Percentiles rank a stretch among this genome's conserved stretches.
Conservation (phyloP, 306 rosid species). For the Cucurbita maxima region DNA sequence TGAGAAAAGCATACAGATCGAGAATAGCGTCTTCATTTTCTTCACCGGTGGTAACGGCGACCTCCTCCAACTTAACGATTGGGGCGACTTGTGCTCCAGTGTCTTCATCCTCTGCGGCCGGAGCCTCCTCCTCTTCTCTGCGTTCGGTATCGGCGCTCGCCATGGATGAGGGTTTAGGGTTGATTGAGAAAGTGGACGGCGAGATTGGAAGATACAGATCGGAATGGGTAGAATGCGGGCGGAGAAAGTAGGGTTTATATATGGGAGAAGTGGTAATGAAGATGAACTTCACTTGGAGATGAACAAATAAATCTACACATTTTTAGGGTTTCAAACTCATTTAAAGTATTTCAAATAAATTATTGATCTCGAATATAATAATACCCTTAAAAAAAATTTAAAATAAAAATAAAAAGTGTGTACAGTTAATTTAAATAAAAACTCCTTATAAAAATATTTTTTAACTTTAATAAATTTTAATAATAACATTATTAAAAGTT, state of each 20-base stretch:
- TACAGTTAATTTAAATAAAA: no score
- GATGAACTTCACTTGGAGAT: not conserved
- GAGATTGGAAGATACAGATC: not conserved
- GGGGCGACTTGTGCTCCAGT: constrained; percentile 97
- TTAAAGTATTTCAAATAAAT: no score
- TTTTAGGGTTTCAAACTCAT: no score
- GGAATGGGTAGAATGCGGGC: not conserved
- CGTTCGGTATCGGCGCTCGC: constrained; percentile 65
- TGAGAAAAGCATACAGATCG: constrained; percentile 39
- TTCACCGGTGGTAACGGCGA: constrained; percentile 66
- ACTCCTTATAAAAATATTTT: no score
- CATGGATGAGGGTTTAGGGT: constrained; percentile 21
- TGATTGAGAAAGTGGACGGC: no score
- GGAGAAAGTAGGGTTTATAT: constrained; percentile 1
- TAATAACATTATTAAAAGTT: no score
- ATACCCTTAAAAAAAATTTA: no score
- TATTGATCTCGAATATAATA: no score
- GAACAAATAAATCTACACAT: no score
- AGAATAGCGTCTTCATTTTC: constrained; percentile 59
- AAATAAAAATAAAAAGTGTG: no score
- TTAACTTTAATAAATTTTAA: no score
- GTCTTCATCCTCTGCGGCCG: constrained; percentile 82
- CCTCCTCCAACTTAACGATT: constrained; percentile 73
- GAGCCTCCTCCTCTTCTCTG: constrained; percentile 77
- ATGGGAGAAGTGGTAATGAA: not conserved